A percentile compares a stretch with the other conserved stretches of the same genome.
Evolutionary conservation across 345 rosid genomes (phyloP).

Genomic region (Triadica sebifera): DNA sequence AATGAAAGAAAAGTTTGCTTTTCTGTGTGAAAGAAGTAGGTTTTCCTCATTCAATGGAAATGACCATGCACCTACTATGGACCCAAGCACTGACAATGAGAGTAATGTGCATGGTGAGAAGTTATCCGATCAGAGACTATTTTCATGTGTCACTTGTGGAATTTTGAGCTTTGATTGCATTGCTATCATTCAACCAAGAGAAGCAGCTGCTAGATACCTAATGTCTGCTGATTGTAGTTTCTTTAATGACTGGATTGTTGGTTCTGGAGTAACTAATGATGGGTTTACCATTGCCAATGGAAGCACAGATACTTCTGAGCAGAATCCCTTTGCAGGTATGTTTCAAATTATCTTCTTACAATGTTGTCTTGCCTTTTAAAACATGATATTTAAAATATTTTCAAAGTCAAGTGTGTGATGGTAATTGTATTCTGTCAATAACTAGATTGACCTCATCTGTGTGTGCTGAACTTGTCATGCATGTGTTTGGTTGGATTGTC

Average conservation of each 20-base stretch:
- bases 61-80: conserved; percentile 19
- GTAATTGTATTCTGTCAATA: not conserved
- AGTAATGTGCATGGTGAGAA: conserved; percentile 39
- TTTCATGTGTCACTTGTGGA: conserved; percentile 92
- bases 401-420: conserved; percentile 3
- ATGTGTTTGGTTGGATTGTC: not conserved
- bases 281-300: conserved; percentile 27
- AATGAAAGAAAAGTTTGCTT: conserved; percentile 55
- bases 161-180: conserved; percentile 79
- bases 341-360: conserved; percentile 20
- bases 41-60: conserved; percentile 33
- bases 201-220: conserved; percentile 75
- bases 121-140: conserved; percentile 82
- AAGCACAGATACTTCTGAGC: conserved; percentile 30
- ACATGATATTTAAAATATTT: not conserved
- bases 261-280: conserved; percentile 47
- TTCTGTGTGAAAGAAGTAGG: conserved; percentile 56
- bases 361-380: not conserved
- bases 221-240: conserved; percentile 92
- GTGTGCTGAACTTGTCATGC: not conserved
- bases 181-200: conserved; percentile 82
- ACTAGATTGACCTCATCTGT: not conserved
- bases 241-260: conserved; percentile 76
- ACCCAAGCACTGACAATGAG: conserved; percentile 31
- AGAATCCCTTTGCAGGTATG: conserved; percentile 46